Evolutionary conservation across 768 basidiomycete species (phyloP), one percentile per base, ranked within the genome.

Genomic region (Phanerochaete carnosa): DNA sequence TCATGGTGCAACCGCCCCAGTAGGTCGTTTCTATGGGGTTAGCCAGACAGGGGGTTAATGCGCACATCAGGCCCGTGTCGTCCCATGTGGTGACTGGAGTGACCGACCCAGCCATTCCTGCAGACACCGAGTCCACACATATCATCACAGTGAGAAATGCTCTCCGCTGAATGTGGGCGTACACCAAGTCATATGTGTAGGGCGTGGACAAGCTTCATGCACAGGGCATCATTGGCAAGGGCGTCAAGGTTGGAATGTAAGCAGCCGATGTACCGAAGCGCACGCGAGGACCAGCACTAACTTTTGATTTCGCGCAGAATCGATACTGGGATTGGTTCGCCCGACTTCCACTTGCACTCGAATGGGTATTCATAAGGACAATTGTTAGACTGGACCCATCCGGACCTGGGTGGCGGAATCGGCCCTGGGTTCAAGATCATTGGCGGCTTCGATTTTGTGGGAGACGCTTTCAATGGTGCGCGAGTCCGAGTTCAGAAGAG

Each of bases 171-270:
- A 28, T 6, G 23, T 30, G 55, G 29, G 37, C 35, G 50, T 33
- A 49, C 5, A 43, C n/a, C n/a, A 16, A 23, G 51, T 13, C 51
- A 53, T 33, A 28, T 35, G 47, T 35, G 23, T 37, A 85, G 83
- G 83, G 85, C 22, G 87, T 88, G 1, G 83, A 88, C 65, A 82
- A 80, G 61, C 76, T 88, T 22, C 88, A 90, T 67, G 84, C 84
- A 5, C 66, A 79, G 62, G 87, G 86, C 0, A 78, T 85, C 65
- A 76, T 77, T 28, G 89, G 90, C 13, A 79, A 79, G 43, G 88
- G 88, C 1, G 75, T 89, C 69, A 87, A 87, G 65, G 79, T 92
- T 57, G 89, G 80, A 62, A 83, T 89, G 83, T 84, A 59, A 69
- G 82, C 64, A 26, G 25, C n/a, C n/a, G n/a, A 25, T 15, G n/a